Conservation (phyloP, 2,329 filamentous ascomycete genomes). For the Fusarium caatingaense region DNA sequence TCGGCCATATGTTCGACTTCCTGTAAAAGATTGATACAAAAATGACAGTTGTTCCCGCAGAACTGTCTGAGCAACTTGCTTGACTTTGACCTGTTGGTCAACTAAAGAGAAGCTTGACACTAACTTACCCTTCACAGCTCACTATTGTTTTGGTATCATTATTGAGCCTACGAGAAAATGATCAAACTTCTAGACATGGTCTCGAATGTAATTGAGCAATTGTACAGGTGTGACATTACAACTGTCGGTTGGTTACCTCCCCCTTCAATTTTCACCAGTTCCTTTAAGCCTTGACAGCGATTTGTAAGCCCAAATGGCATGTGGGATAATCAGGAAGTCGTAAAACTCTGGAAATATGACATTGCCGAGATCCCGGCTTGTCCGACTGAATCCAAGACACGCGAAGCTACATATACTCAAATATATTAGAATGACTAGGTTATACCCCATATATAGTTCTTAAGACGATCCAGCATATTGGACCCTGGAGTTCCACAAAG, state of each 20-base stretch:
- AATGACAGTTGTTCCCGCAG: neutral
- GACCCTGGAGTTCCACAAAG: conserved; percentile 7
- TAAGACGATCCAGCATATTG: neutral
- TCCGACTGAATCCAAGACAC: neutral
- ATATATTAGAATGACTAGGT: neutral
- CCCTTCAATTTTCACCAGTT: neutral
- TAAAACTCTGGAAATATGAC: neutral
- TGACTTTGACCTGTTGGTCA: too few species aligned
- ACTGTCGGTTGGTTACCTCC: neutral
- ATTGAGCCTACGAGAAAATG: neutral
- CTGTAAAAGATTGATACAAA: neutral
- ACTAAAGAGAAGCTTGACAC: neutral
- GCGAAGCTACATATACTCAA: neutral
- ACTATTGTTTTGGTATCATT: neutral
- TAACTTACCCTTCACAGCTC: neutral
- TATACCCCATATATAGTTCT: neutral
- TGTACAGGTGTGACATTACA: neutral
- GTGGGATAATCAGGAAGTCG: neutral
- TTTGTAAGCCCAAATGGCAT: neutral
- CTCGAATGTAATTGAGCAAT: too few species aligned
- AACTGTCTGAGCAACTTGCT: neutral
- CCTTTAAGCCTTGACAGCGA: too few species aligned
- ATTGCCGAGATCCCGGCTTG: neutral
- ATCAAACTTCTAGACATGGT: neutral
- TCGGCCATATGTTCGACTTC: neutral